Conservation (phyloP, 371 early-diverging fungal genomes). For the Actinomortierella wolfii region DNA sequence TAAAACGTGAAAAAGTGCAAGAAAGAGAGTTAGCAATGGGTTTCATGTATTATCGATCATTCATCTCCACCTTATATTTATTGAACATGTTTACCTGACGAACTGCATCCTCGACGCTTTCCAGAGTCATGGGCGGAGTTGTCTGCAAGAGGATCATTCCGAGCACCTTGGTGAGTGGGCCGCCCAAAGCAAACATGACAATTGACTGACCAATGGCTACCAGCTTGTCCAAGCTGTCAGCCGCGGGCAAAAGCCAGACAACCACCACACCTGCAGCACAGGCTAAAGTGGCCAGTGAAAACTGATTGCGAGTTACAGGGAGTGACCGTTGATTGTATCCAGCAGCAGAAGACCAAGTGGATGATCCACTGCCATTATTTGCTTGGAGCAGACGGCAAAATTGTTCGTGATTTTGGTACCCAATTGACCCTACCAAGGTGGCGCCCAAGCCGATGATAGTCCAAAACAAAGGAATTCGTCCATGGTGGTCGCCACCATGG, state of each 20-base stretch:
- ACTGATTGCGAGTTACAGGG: conserved; percentile 25
- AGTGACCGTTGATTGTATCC: not conserved
- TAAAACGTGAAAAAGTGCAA: not conserved
- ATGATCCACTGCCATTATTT: not conserved
- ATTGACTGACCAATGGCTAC: conserved; percentile 59
- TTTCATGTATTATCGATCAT: no score
- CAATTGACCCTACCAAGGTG: conserved; percentile 54
- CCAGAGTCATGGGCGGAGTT: conserved; percentile 32
- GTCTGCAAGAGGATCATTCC: conserved; percentile 50
- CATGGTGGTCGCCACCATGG: conserved; percentile 46
- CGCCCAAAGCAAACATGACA: conserved; percentile 52
- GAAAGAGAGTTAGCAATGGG: no score
- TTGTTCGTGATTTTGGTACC: conserved; percentile 60
- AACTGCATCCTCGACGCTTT: conserved; percentile 34
- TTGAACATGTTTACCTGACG: conserved; percentile 34
- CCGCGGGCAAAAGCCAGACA: conserved; percentile 30
- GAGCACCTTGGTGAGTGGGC: conserved; percentile 34
- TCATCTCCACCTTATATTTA: no score
- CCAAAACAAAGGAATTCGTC: conserved; percentile 51
- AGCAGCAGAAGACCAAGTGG: not conserved
- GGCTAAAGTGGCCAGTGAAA: conserved; percentile 29
- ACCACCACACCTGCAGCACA: conserved; percentile 37
- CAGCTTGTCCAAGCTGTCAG: conserved; percentile 54
- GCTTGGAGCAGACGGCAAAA: conserved; percentile 44
- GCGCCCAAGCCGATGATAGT: conserved; percentile 52